A percentile compares a stretch with the other conserved stretches of the same genome.
Evolutionary conservation across 257 asterid genomes (phyloP).

Genomic region (Solanum piurae): DNA sequence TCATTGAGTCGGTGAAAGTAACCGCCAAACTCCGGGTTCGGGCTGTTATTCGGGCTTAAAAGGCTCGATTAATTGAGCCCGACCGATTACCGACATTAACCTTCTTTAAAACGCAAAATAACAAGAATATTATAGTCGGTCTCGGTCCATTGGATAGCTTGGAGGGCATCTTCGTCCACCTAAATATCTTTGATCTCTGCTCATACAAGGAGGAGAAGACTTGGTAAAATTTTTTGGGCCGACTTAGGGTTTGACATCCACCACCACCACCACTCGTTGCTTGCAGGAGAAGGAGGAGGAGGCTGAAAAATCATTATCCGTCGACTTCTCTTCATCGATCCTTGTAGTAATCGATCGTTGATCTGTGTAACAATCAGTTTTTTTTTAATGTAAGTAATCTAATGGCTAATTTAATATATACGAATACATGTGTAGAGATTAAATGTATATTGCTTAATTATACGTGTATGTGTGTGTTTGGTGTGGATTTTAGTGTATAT

Average conservation of each 20-base stretch:
- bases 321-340: not conserved
- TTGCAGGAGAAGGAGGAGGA: not conserved
- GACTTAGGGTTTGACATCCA: slow-evolving; percentile 1
- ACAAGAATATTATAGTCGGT: not conserved
- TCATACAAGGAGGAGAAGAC: not conserved
- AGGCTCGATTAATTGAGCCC: not conserved
- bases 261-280: not conserved
- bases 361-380: not conserved
- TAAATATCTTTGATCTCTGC: not conserved
- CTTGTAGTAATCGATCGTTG: not conserved
- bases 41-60: not conserved
- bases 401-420: not conserved
- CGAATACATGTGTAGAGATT: not conserved
- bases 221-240: not conserved
- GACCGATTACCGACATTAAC: not conserved
- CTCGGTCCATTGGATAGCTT: not conserved
- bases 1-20: not conserved
- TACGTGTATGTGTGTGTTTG: not conserved
- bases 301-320: not conserved
- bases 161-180: not conserved
- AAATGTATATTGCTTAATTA: not conserved
- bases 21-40: not conserved
- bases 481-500: not conserved
- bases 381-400: not conserved
- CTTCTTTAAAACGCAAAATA: not conserved